phyloP scores from a whole-genome alignment of 192 early-diverging fungal genomes.

The Gaertneriomyces sp. region DNA sequence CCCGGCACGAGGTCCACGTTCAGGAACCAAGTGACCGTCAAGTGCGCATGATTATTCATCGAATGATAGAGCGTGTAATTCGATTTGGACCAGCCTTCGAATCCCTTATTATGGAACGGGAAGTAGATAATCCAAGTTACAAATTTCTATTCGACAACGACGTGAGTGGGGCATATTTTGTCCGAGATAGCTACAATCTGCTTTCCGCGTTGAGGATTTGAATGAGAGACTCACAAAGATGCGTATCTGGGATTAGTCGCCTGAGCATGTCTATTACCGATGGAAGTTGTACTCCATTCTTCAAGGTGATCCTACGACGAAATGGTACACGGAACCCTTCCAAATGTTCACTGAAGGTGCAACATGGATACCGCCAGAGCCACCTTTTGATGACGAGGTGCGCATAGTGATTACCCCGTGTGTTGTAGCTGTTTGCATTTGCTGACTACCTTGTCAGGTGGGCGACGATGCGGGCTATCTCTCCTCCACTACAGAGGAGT shows the following conservation, averaged over 20 bases:
- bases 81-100: slow-evolving; percentile 74
- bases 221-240: too few species aligned
- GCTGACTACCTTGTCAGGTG: slow-evolving; percentile 2
- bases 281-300: slow-evolving; percentile 88
- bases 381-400: slow-evolving; percentile 66
- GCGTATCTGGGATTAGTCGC: slow-evolving; percentile 34
- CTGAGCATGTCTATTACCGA: slow-evolving; percentile 84
- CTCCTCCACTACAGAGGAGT: slow-evolving; percentile 22
- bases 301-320: slow-evolving; percentile 71
- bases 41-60: slow-evolving; percentile 63
- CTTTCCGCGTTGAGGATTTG: too few species aligned
- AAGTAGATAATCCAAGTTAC: slow-evolving; percentile 62
- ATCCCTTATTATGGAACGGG: slow-evolving; percentile 60
- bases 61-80: slow-evolving; percentile 76
- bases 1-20: slow-evolving; percentile 5
- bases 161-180: slow-evolving; percentile 38
- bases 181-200: too few species aligned
- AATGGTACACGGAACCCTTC: slow-evolving; percentile 78
- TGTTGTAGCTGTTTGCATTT: not conserved
- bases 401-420: not conserved
- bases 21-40: not conserved
- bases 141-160: slow-evolving; percentile 69
- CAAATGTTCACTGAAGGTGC: slow-evolving; percentile 81
- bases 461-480: slow-evolving; percentile 10
- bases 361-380: slow-evolving; percentile 80